Evolutionary conservation across 768 basidiomycete genomes (phyloP).

Genomic region (Clitopilus hobsonii): DNA sequence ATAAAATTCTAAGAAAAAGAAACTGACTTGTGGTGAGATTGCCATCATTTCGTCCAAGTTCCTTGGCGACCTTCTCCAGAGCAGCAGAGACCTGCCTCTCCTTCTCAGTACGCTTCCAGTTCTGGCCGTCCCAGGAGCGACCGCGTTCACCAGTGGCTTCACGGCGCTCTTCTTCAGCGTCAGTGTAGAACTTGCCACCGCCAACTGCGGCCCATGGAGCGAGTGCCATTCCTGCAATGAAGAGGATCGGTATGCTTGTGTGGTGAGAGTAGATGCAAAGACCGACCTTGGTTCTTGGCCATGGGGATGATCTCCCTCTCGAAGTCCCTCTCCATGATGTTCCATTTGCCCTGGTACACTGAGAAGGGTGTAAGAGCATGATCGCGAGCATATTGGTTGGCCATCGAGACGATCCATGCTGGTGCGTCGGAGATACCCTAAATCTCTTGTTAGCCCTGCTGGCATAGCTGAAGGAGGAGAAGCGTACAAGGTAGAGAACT

Average conservation of each 20-base stretch:
- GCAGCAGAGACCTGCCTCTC: constrained; percentile 26
- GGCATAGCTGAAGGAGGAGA: neutral
- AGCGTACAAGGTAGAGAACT: constrained; percentile 38
- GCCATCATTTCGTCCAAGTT: constrained; percentile 28
- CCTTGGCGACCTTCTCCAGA: constrained; percentile 33
- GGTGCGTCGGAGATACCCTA: constrained; percentile 33
- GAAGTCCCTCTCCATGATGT: constrained; percentile 33
- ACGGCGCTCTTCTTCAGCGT: constrained; percentile 29
- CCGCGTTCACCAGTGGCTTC: constrained; percentile 20
- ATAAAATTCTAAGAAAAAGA: constrained; percentile 5
- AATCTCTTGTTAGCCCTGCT: neutral
- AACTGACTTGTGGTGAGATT: constrained; percentile 21
- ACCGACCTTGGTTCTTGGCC: no score
- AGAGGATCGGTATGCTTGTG: constrained; percentile 7
- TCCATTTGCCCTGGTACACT: constrained; percentile 44
- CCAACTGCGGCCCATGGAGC: constrained; percentile 20
- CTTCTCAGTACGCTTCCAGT: constrained; percentile 29
- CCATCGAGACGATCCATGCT: constrained; percentile 38
- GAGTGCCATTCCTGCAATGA: constrained; percentile 22
- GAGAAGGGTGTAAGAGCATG: constrained; percentile 43
- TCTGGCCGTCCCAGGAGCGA: constrained; percentile 3
- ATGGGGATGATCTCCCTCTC: constrained; percentile 46
- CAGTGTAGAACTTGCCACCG: constrained; percentile 41
- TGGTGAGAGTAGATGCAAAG: constrained; percentile 19
- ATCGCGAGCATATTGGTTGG: constrained; percentile 42